Base-by-base conservation (phyloP, 805 yeast genomes). In the Debaryomyces maramus region DNA sequence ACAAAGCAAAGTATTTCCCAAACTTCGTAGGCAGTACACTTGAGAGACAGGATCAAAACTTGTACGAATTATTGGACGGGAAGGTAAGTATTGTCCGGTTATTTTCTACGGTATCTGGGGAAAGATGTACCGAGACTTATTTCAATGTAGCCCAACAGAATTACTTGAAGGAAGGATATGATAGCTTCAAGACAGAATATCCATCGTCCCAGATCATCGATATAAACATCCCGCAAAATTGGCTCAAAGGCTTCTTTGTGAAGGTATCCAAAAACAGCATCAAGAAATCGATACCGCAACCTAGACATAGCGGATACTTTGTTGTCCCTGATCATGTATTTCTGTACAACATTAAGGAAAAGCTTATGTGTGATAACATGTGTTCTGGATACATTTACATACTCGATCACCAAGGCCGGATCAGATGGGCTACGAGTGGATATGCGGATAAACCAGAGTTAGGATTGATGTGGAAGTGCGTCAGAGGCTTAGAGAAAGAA, bases 401-500 rank as follows among this genome's bases (percentile, higher is more conserved):
- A 4, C 74, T 93, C 24, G 99, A 93, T 55, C 70, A 70, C 11
- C 68, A 80, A 10, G 83, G 84, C 37, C 82, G 77, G 52, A 83
- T 93, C 39, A 72, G 98, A 51, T 91, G 98, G 98, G 89, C 88
- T 17, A 86, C 88, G 3, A 80, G 95, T 50, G 99, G 98, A 2
- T 77, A 75, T 28, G 84, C 96, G 1, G 72, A 73, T 11, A 79
- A 74, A n/a, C 74, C 75, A 23, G 99, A 93, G 50, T 64, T 68
- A 34, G 67, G 68, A 13, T 65, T 78, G 11, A 60, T 87, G 40
- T 83, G 89, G 86, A 80, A 77, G 50, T 75, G 83, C 24, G 81
- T 85, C 1, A 65, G 65, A 19, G 85, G 85, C 0, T 53, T 86
- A 20, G 75, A 74, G 45, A 73, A 61, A 42, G 90, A 83, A 42